Conservation (phyloP, 495 filamentous ascomycete genomes). For the Hamigera avellanea region DNA sequence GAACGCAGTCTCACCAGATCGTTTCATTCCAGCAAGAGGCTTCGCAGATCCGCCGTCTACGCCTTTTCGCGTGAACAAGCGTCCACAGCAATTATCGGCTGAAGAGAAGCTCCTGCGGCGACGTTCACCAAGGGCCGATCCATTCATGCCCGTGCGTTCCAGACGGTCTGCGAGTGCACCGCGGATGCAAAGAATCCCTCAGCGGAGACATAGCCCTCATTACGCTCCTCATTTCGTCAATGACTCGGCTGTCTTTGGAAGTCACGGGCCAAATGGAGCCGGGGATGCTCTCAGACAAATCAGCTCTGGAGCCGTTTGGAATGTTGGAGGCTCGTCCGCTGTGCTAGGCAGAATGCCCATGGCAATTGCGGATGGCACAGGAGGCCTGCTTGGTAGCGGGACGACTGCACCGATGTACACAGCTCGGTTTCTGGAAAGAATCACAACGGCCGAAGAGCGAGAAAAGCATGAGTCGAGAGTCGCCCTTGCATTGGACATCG, state of each 20-base stretch:
- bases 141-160: slow-evolving; percentile 40
- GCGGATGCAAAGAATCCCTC: slow-evolving; percentile 9
- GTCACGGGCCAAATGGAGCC: not conserved
- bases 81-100: slow-evolving; percentile 43
- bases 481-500: slow-evolving; percentile 74
- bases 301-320: slow-evolving; percentile 69
- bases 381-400: slow-evolving; percentile 51
- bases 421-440: slow-evolving; percentile 50
- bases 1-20: slow-evolving; percentile 39
- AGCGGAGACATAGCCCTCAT: slow-evolving; percentile 14
- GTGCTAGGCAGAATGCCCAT: slow-evolving; percentile 27
- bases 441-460: slow-evolving; percentile 40
- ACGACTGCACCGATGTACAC: slow-evolving; percentile 66
- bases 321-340: slow-evolving; percentile 56
- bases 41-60: slow-evolving; percentile 33
- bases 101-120: slow-evolving; percentile 51
- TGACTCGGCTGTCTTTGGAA: slow-evolving; percentile 9
- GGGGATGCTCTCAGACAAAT: slow-evolving; percentile 24
- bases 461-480: slow-evolving; percentile 65
- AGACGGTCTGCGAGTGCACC: slow-evolving; percentile 10
- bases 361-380: slow-evolving; percentile 48
- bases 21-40: slow-evolving; percentile 54
- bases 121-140: slow-evolving; percentile 46
- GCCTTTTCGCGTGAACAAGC: slow-evolving; percentile 54
- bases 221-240: slow-evolving; percentile 26